These are phyloP conservation scores for Saccharomycopsis capsularis DNA, from an alignment of 805 yeast genomes.

Conservation along the genomic window DNA sequence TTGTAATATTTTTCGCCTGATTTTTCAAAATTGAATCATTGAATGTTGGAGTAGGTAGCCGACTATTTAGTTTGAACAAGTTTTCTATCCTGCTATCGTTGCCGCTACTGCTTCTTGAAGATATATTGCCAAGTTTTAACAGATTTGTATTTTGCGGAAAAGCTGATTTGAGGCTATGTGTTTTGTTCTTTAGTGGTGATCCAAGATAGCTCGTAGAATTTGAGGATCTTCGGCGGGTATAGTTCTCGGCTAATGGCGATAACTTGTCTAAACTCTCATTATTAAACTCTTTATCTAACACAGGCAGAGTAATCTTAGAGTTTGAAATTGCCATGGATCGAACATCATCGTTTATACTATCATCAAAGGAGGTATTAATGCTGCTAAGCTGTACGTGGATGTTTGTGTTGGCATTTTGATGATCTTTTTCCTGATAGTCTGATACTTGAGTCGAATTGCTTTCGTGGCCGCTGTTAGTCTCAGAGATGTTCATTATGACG, in stretches of 20 bases:
- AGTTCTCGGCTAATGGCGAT: conserved; percentile 7
- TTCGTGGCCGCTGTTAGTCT: background rate
- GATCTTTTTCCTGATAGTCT: background rate
- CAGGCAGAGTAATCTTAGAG: too few species aligned
- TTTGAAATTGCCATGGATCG: too few species aligned
- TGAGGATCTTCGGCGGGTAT: conserved; percentile 5
- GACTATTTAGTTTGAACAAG: too few species aligned
- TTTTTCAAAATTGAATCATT: too few species aligned
- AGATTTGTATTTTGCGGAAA: background rate
- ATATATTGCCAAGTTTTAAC: background rate
- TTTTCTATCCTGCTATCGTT: background rate
- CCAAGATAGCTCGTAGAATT: background rate
- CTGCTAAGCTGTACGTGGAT: too few species aligned
- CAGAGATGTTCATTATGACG: conserved; percentile 28
- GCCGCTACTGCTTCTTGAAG: background rate
- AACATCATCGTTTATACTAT: conserved; percentile 19
- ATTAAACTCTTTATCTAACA: too few species aligned
- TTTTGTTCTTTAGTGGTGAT: conserved; percentile 3
- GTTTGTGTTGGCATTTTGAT: background rate
- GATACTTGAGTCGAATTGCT: too few species aligned
- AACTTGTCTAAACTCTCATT: conserved; percentile 18
- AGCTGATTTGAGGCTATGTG: background rate
- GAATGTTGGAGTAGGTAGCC: too few species aligned
- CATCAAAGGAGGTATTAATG: background rate
- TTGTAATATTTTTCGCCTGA: background rate